These are phyloP conservation scores for Cladophialophora psammophila DNA, from an alignment of 2,329 filamentous ascomycete species.

Conservation along the genomic window DNA sequence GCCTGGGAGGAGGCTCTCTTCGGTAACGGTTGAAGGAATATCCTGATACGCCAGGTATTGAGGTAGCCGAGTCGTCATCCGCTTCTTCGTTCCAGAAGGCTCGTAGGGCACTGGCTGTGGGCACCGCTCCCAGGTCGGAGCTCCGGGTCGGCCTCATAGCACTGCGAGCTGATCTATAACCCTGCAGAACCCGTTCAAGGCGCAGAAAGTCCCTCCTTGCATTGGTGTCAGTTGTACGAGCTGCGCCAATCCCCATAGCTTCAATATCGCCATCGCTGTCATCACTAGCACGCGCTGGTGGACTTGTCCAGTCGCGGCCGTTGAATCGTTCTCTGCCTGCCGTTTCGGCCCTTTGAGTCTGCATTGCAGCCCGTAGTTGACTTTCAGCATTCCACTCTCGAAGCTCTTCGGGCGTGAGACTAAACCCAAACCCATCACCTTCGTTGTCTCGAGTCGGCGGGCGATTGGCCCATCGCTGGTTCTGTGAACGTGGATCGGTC, in stretches of 20 bases:
- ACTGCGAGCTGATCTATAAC: constrained; percentile 31
- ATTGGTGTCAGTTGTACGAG: constrained; percentile 14
- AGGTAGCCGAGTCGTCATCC: constrained; percentile 3
- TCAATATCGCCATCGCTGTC: constrained; percentile 33
- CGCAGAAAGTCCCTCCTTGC: constrained; percentile 25
- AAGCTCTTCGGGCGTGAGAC: constrained; percentile 17
- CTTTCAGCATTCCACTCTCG: constrained; percentile 16
- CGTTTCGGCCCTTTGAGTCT: constrained; percentile 18
- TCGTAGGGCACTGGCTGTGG: constrained; percentile 32
- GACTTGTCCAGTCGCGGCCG: constrained; percentile 7
- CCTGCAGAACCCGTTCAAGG: constrained; percentile 32
- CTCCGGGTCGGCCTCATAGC: constrained; percentile 22
- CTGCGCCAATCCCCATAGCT: constrained; percentile 23
- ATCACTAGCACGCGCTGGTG: constrained; percentile 6
- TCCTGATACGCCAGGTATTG: not conserved
- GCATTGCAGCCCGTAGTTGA: constrained; percentile 17
- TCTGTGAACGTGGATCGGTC: not conserved
- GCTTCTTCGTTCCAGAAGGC: constrained; percentile 32
- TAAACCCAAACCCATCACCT: not conserved
- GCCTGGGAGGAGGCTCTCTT: constrained; percentile 4
- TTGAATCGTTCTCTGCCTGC: not conserved
- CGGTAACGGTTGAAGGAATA: not conserved
- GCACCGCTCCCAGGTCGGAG: constrained; percentile 30
- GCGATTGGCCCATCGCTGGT: constrained; percentile 13
- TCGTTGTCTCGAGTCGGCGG: constrained; percentile 10